Base-by-base conservation (phyloP, 208 protist genomes). In the Plasmodiophora brassicae region DNA sequence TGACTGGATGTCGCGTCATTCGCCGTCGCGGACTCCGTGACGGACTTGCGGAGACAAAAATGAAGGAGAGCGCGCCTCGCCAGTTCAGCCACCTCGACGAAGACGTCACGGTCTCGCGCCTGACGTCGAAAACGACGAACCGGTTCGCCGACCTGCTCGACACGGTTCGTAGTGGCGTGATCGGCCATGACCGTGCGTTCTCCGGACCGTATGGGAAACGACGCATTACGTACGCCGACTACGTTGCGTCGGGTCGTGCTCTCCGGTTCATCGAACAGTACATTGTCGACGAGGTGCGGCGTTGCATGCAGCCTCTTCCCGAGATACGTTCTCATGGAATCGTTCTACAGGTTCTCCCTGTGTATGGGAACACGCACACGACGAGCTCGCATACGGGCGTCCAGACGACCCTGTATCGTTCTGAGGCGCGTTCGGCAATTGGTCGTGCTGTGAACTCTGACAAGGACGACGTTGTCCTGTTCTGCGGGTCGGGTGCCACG, bases 321-420 rank as follows among this genome's bases (percentile, higher is more conserved):
- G 39, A 32, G 28, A 20, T 84, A n/a, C 54, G 22, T 41, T 8
- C 8, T 39, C 45, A 20, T 14, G 5, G 14, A 72, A 25, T 32
- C 10, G 28, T 28, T 88, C 57, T 38, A 1, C 36, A 89, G 41
- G 28, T 94, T 0, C 22, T 95, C 71, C 92, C 94, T 10, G 25
- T 91, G 10, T 95, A 95, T 89, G 94, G 86, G 41, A 95, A 95
- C 84, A 94, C 94, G 32, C 94, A 95, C 65, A 94, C 94, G 0
- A 88, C 89, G 32, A 91, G 85, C 8, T 89, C 90, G n/a, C 45
- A 32, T 25, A 93, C 90, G 0, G 92, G 92, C 0, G 38, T 89
- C 22, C 93, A 95, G 50, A 94, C 91, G 1, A 90, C 89, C 1
- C 36, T 89, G n/a, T 95, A 95, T 41, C 57, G 91, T 35, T 32